Evolutionary conservation across 345 rosid genomes (phyloP), one percentile per base, ranked within the genome.

Genomic region (Populus simonii): DNA sequence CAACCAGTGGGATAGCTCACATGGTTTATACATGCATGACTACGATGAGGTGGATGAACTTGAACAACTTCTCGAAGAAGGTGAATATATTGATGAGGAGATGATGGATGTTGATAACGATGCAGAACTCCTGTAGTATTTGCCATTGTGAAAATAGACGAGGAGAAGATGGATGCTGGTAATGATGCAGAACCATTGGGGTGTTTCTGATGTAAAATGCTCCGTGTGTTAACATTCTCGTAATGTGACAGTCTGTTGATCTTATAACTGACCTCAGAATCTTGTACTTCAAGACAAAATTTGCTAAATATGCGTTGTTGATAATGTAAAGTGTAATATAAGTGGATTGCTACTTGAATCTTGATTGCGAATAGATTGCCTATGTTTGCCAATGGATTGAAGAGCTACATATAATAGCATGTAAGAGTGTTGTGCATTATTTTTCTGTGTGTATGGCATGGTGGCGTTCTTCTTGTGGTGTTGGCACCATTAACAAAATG

Each of bases 1-100:
- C 2, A 90, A 92, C 71, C 92, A 81, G 27, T 89, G 88, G 88
- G 87, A 90, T 74, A 89, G 81, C 77, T 70, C 81, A 38, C 92
- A 90, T 72, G 90, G 81, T 38, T 65, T 77, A 8, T 77, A 77
- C 77, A 79, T 61, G 89, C 92, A 84, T 23, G 90, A 86, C 72
- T 80, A 87, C 1, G 88, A 85, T 7, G 92, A 87, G 73, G 74
- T 86, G 70, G 92, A 89, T 22, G 95, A 86, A 79, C 81, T 88
- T 25, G 94, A 89, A 69, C 83, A 78, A 53, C 85, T 89, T 74
- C 66, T 72, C 8, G 91, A 79, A 74, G 87, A 78, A 55, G 84
- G 74, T 13, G 85, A 57, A 16, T 68, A 65, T 17, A 83, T 82
- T 0, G 85, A 88, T 15, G 86, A 85, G 20, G 88, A 80, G 68